Conservation (phyloP, 2,329 filamentous ascomycete species). For the Xylaria sp. region DNA sequence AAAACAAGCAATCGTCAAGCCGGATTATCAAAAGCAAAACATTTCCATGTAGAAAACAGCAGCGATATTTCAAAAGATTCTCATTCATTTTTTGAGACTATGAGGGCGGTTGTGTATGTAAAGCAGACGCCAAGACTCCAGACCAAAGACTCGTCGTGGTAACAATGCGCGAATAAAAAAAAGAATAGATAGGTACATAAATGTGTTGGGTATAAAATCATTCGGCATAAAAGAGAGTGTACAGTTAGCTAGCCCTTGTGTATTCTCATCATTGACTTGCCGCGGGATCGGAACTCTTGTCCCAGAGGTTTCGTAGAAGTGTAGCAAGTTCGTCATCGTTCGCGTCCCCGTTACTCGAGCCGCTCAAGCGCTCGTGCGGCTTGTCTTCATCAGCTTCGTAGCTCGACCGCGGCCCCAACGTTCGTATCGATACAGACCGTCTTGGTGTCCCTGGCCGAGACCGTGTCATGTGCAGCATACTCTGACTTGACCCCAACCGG, state of each 20-base stretch:
- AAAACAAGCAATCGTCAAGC: neutral
- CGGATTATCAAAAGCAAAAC: too few relatives aligned
- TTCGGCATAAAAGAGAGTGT: neutral
- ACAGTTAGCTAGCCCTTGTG: neutral
- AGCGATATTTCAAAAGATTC: neutral
- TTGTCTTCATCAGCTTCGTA: conserved; percentile 43
- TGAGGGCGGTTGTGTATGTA: neutral
- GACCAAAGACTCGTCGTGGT: neutral
- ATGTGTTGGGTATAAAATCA: conserved; percentile 4
- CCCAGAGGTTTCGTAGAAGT: conserved; percentile 18
- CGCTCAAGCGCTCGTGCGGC: conserved; percentile 42
- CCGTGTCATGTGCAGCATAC: conserved; percentile 32
- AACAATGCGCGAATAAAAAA: neutral
- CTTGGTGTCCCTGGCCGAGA: conserved; percentile 32
- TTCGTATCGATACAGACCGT: conserved; percentile 35
- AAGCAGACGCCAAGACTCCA: neutral
- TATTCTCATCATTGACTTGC: conserved; percentile 10
- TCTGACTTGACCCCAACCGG: conserved; percentile 37
- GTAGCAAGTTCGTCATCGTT: conserved; percentile 44
- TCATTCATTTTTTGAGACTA: neutral
- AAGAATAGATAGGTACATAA: neutral
- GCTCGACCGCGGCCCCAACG: conserved; percentile 40
- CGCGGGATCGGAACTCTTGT: conserved; percentile 14
- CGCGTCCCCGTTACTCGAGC: conserved; percentile 44
- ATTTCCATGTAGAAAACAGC: neutral